Evolutionary conservation across 306 rosid genomes (phyloP), one percentile per base, ranked within the genome.

Genomic region (Hippophae gyantsensis): DNA sequence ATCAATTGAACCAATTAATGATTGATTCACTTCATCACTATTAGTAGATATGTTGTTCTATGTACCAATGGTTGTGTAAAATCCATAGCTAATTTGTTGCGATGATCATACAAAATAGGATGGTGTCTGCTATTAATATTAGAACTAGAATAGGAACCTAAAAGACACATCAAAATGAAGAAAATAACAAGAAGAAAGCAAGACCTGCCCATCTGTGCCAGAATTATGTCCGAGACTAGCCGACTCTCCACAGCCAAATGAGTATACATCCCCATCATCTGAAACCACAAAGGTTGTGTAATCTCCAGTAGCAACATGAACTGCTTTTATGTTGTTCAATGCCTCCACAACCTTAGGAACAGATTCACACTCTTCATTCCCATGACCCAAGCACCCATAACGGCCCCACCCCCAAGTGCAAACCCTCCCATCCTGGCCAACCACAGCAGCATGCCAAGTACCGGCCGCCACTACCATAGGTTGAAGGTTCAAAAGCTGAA

Each of bases 381-480:
- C 98, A 27, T 90, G 98, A 47, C 98, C 98, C 70, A 90, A 70
- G 81, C 98, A 90, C 48, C 98, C 98, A 47, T 85, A 81, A 11
- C 98, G 92, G 49, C 96, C 98, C 98, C 96, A 90, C 48, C 96
- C 96, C 98, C 98, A 90, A 0, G 98, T 90, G 79, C 98, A 90
- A 8, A 90, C 98, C 18, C 98, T 82, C 7, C 98, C 98, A 51
- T 90, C 98, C 26, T 26, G 78, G 13, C 98, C 98, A 51, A 87
- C 98, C 59, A 90, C 96, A 42, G 98, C 98, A 43, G 98, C 98
- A 54, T 90, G 98, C 96, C 95, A 90, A 71, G 98, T 96, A 62
- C 96, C 98, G 7, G 98, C 98, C 7, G 95, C 86, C 50, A 90
- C 87, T 48, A 83, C 95, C 72, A 67, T 63, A 1, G 98, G 96